Conservation (phyloP, 2,329 filamentous ascomycete species). For the Conoideocrella luteorostrata region DNA sequence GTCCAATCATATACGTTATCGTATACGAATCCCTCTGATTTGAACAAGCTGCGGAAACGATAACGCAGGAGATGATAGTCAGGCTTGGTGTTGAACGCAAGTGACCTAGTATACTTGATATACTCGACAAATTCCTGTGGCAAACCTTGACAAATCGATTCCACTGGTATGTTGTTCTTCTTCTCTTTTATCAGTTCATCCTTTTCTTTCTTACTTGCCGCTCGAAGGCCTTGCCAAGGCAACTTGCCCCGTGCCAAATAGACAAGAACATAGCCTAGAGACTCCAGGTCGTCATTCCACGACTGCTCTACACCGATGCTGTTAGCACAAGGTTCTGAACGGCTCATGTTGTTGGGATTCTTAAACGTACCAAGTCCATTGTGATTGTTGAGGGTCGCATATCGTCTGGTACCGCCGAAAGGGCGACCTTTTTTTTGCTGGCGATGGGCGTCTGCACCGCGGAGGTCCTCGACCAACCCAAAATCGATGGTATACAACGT, state of each 20-base stretch:
- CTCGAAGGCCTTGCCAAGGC: neutral
- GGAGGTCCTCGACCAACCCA: conserved; percentile 60
- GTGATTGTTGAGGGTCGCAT: conserved; percentile 3
- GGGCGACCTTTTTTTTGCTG: neutral
- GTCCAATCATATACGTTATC: no score
- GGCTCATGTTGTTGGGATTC: neutral
- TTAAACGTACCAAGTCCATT: neutral
- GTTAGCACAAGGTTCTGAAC: no score
- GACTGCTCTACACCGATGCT: neutral
- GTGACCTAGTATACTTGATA: no score
- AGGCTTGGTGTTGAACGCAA: no score
- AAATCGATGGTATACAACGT: conserved; percentile 99
- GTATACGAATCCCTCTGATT: no score
- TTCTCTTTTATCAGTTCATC: no score
- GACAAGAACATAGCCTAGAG: conserved; percentile 2
- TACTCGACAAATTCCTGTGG: no score
- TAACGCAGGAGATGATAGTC: no score
- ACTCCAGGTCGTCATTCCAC: neutral
- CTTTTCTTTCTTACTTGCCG: no score
- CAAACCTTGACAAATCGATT: no score
- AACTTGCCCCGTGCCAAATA: neutral
- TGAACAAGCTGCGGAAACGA: no score
- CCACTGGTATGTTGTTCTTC: no score
- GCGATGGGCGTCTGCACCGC: neutral
- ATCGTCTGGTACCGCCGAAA: neutral